Evolutionary conservation across 495 filamentous ascomycete species (phyloP).

Genomic region (Hypomontagnella submonticulosa): DNA sequence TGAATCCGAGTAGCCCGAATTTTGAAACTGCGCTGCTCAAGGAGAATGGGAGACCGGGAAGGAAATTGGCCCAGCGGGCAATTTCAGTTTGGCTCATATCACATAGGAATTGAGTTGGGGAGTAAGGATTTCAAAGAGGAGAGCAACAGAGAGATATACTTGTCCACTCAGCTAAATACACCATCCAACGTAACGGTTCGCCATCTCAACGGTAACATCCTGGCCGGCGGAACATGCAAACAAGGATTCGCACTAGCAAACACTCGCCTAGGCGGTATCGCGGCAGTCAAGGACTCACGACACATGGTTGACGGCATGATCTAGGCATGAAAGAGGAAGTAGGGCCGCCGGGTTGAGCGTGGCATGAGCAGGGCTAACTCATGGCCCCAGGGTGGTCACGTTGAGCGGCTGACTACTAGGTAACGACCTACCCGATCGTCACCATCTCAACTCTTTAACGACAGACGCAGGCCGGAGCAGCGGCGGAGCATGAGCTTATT

Average conservation of each 20-base stretch:
- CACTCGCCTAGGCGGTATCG: background rate
- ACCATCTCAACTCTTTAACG: background rate
- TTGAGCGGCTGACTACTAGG: background rate
- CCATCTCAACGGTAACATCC: constrained; percentile 4
- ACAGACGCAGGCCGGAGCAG: constrained; percentile 4
- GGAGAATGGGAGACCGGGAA: background rate
- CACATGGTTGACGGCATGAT: constrained; percentile 10
- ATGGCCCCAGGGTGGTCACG: constrained; percentile 2
- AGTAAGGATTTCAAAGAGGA: constrained; percentile 4
- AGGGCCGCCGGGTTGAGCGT: constrained; percentile 1
- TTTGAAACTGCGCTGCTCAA: background rate
- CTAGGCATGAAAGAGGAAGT: constrained; percentile 18
- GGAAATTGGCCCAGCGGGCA: constrained; percentile 31
- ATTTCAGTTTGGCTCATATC: constrained; percentile 8
- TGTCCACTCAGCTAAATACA: background rate
- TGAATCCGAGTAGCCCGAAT: background rate
- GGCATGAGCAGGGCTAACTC: background rate
- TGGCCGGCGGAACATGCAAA: constrained; percentile 3
- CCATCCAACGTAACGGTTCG: constrained; percentile 11
- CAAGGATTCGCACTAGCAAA: constrained; percentile 17
- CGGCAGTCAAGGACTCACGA: constrained; percentile 9
- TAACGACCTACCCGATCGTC: constrained; percentile 11
- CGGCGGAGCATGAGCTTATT: constrained; percentile 14
- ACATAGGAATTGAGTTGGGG: constrained; percentile 15
- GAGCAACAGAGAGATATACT: constrained; percentile 19